A percentile compares a stretch with the other conserved stretches of the same genome.
Conservation (phyloP, 495 filamentous ascomycete species). For the Cercophora samala region DNA sequence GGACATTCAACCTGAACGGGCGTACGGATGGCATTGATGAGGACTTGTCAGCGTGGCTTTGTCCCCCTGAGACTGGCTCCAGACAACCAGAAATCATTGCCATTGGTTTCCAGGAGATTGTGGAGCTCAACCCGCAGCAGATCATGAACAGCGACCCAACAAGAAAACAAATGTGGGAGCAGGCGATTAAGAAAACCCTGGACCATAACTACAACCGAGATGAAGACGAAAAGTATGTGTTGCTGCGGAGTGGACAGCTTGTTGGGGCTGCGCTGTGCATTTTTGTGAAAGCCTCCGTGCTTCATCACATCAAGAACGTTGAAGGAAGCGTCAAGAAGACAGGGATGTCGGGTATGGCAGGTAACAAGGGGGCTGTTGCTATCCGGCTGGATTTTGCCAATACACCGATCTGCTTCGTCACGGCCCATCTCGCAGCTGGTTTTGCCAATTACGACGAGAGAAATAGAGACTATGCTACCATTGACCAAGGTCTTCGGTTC, state of each 20-base stretch:
- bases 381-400: constrained; percentile 95
- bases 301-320: constrained; percentile 87
- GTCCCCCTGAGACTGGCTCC: constrained; percentile 48
- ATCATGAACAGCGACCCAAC: constrained; percentile 98
- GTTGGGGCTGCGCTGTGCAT: constrained; percentile 91
- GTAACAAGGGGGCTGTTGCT: constrained; percentile 96
- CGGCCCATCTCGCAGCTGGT: constrained; percentile 92
- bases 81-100: constrained; percentile 74
- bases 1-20: constrained; percentile 95
- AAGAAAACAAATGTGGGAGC: constrained; percentile 81
- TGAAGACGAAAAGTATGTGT: constrained; percentile 74
- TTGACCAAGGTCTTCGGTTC: constrained; percentile 81
- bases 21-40: constrained; percentile 67
- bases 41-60: constrained; percentile 84
- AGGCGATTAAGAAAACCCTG: constrained; percentile 70
- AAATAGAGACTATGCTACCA: constrained; percentile 89
- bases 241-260: constrained; percentile 87
- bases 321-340: constrained; percentile 97
- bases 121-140: constrained; percentile 92
- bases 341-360: constrained; percentile 93
- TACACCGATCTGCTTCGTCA: constrained; percentile 91
- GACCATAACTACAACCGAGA: constrained; percentile 62
- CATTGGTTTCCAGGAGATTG: constrained; percentile 96
- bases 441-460: constrained; percentile 97
- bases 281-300: constrained; percentile 73